Base-by-base conservation (phyloP, 2,329 filamentous ascomycete species). In the Fusarium piperis region DNA sequence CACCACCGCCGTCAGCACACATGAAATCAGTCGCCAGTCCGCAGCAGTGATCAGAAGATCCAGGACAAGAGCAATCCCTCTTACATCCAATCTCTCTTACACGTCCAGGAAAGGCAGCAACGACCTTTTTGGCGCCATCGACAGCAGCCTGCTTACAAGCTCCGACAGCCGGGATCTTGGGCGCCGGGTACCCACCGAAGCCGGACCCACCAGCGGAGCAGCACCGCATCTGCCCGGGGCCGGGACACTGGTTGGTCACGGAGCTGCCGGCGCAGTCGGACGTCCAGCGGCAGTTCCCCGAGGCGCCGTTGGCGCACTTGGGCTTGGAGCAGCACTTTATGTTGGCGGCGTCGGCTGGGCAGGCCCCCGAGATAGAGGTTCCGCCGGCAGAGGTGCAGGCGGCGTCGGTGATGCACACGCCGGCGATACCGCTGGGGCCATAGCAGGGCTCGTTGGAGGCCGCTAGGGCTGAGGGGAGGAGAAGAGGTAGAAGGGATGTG, bases 261-360 rank as follows among this genome's bases (percentile, higher is more conserved):
- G 71, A 69, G 26, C 67, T 74, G 51, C 81, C 81, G 26, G 67
- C 77, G 64, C 82, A 84, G 74, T 83, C 80, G 32, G 77, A 80
- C 2, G 68, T 60, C 80, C 79, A 84, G 64, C 79, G 78, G 64
- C 82, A 84, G 73, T 81, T 81, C 48, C 81, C 81, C 5, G 55
- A 62, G 35, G 64, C 52, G 20, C 77, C 76, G 62, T 72, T 76
- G 44, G 74, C 74, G 68, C 83, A 85, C 3, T 66, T 58, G 4
- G 81, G 65, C 67, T 84, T 84, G 71, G 78, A 80, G 77, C 83
- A 85, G 79, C 83, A 85, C 64, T 81, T 80, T 58, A 85, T 75
- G 74, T 80, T 72, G 62, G 74, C 71, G 2, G 79, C 67, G 65
- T 83, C 82, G 20, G 75, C 70, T 6, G 82, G 82, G 68, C 83